phyloP scores from a whole-genome alignment of 2,329 filamentous ascomycete species.

The Aspergillus tamarii region DNA sequence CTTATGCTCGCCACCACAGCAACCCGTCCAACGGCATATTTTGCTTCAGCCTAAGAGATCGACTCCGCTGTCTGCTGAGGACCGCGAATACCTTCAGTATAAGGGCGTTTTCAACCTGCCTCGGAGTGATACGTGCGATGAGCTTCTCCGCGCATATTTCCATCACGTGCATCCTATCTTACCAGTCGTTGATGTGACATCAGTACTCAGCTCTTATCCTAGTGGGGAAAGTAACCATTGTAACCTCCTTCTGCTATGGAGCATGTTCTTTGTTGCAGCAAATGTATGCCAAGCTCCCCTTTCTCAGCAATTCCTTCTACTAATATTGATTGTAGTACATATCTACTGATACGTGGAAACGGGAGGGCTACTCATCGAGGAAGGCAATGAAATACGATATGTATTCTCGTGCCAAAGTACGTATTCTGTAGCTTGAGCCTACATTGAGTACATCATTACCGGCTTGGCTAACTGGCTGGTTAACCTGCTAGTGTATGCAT shows the following conservation, averaged over 20 bases:
- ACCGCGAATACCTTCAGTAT: constrained; percentile 28
- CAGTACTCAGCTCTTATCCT: constrained; percentile 33
- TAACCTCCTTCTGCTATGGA: constrained; percentile 45
- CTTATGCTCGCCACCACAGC: constrained; percentile 1
- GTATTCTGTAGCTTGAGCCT: constrained; percentile 16
- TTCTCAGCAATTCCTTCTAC: background rate
- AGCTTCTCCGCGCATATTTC: constrained; percentile 41
- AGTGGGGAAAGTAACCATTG: constrained; percentile 31
- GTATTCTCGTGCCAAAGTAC: constrained; percentile 43
- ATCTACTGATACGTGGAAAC: constrained; percentile 24
- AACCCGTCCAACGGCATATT: constrained; percentile 22
- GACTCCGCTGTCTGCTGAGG: constrained; percentile 20
- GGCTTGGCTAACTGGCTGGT: background rate
- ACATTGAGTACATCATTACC: background rate
- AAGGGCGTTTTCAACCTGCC: constrained; percentile 43
- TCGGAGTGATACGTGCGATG: constrained; percentile 30
- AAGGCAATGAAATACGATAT: constrained; percentile 43
- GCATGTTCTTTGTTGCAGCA: constrained; percentile 42
- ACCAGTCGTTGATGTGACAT: constrained; percentile 38
- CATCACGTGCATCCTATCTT: constrained; percentile 43
- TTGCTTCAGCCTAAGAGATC: constrained; percentile 21
- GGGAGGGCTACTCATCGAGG: constrained; percentile 36
- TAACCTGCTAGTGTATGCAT: constrained; percentile 25
- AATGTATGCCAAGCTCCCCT: constrained; percentile 26
- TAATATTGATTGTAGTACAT: constrained; percentile 27